These are phyloP conservation scores for Ceratobasidium sp. DNA, from an alignment of 1,284 basidiomycete species.

Conservation along the genomic window DNA sequence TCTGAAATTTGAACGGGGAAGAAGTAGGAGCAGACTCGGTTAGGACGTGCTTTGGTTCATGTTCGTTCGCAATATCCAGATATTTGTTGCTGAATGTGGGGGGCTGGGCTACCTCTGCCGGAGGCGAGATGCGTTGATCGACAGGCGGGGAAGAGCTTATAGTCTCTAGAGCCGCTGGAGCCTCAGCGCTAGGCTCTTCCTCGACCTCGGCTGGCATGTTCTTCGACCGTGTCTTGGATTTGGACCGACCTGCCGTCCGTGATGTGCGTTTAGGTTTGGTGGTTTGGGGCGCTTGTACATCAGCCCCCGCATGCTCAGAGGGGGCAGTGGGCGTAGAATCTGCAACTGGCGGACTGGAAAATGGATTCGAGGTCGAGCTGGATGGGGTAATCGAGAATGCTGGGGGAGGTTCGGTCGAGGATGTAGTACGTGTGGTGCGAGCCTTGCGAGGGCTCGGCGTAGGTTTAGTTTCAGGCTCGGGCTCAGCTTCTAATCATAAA, in stretches of 20 bases:
- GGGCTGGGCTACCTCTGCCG: not conserved
- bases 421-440: constrained; percentile 13
- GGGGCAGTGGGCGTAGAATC: not conserved
- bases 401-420: not conserved
- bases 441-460: constrained; percentile 35
- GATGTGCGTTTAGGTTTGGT: constrained; percentile 16
- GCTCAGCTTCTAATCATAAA: constrained; percentile 1
- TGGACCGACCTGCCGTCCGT: constrained; percentile 14
- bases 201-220: constrained; percentile 6
- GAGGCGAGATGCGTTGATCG: not conserved
- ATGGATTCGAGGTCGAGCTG: not conserved
- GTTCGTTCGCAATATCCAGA: not conserved
- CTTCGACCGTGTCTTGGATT: constrained; percentile 24
- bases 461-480: constrained; percentile 9
- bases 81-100: not conserved
- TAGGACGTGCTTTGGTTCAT: not conserved
- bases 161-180: not conserved
- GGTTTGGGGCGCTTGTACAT: not conserved
- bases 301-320: not conserved
- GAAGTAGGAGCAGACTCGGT: constrained; percentile 7
- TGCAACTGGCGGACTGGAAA: not conserved
- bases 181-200: not conserved
- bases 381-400: not conserved
- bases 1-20: constrained; percentile 28
- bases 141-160: not conserved